Evolutionary conservation across 805 yeast species (phyloP).

Genomic region (Candida tallmaniae): DNA sequence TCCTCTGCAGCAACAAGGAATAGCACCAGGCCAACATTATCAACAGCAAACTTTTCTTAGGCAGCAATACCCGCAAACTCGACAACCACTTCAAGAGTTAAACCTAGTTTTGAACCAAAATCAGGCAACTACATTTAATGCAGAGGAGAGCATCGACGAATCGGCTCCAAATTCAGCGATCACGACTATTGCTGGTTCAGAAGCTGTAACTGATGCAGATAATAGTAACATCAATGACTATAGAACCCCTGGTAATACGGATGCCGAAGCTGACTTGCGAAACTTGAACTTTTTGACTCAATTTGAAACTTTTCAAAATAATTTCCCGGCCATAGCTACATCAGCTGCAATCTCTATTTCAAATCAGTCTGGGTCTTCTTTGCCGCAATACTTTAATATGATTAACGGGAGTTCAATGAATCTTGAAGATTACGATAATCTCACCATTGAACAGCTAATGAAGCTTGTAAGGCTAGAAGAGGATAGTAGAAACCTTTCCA

Average conservation of each 20-base stretch:
- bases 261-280: background rate
- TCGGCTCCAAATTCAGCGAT: background rate
- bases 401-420: background rate
- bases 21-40: no score
- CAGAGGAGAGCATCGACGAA: background rate
- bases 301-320: conserved; percentile 12
- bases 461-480: conserved; percentile 27
- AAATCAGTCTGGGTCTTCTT: background rate
- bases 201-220: background rate
- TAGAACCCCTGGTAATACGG: background rate
- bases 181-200: background rate
- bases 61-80: background rate
- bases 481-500: background rate
- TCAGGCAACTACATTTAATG: no score
- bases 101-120: no score
- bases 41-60: background rate
- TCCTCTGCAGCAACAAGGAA: background rate
- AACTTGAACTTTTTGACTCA: conserved; percentile 8
- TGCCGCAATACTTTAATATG: background rate
- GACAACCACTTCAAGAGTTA: no score
- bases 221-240: no score
- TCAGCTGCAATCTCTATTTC: conserved; percentile 11
- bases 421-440: conserved; percentile 28
- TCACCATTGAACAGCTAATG: conserved; percentile 34
- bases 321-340: conserved; percentile 9